Conservation (phyloP, 2,329 filamentous ascomycete species). For the Paraconiothyrium brasiliense region DNA sequence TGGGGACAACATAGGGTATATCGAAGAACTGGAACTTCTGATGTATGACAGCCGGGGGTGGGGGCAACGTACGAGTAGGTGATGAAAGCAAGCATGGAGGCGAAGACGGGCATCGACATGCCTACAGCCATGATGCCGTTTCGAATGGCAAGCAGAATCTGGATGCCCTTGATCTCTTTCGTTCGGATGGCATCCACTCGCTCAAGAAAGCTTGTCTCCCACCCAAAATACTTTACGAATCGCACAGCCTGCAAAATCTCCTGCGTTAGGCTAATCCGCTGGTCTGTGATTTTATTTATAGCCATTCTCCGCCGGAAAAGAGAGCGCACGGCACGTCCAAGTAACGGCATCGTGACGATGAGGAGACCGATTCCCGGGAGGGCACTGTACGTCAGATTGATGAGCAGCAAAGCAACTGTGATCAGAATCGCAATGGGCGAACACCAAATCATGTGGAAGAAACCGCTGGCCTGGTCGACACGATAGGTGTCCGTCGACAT, state of each 20-base stretch:
- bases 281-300: constrained; percentile 95
- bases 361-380: constrained; percentile 87
- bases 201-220: constrained; percentile 87
- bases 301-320: constrained; percentile 77
- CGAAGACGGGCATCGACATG: constrained; percentile 89
- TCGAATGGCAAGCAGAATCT: constrained; percentile 81
- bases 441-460: constrained; percentile 94
- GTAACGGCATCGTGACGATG: constrained; percentile 77
- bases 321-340: constrained; percentile 79
- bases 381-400: constrained; percentile 91
- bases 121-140: constrained; percentile 86
- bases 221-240: constrained; percentile 97
- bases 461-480: constrained; percentile 84
- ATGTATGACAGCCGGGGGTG: background rate
- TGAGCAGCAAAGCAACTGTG: constrained; percentile 79
- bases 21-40: too few relatives aligned
- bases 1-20: too few relatives aligned
- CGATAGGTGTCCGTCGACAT: constrained; percentile 97
- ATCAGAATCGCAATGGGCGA: constrained; percentile 80
- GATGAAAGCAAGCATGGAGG: constrained; percentile 94
- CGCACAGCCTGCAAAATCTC: constrained; percentile 91
- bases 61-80: constrained; percentile 62
- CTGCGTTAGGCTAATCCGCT: constrained; percentile 88
- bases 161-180: constrained; percentile 74
- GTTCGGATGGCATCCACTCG: constrained; percentile 77